Base-by-base conservation (phyloP, 495 filamentous ascomycete species). In the Hypomontagnella monticulosa region DNA sequence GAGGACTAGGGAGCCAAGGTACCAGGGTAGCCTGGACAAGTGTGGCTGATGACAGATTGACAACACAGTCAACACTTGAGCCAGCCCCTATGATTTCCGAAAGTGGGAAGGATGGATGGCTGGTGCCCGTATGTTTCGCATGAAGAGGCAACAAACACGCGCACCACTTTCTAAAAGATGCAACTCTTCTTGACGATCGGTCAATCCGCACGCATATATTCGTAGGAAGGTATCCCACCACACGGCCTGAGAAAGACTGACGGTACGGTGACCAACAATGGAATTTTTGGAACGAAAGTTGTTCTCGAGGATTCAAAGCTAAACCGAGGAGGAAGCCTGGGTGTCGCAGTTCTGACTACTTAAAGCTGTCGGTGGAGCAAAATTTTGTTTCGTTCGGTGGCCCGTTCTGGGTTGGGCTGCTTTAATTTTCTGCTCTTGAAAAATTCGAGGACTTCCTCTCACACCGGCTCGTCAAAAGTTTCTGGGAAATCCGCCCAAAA, bases 41-140 rank as follows among this genome's bases (percentile, higher is more conserved):
- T 69, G 60, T 69, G 66, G 60, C 66, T 69, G 55, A 46, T 68
- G 40, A 37, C 27, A 19, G 47, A 44, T 27, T 10, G 57, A 58
- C 40, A 43, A 15, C 20, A 44, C 18, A n/a, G 19, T 19, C 11
- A 16, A 20, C 20, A 42, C 32, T 47, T n/a, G 27, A 34, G 46
- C 43, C 46, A 46, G 44, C 57, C 43, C 38, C 49, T 69, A 52
- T 46, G 56, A 64, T 64, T 63, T 63, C 55, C 66, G 30, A 50
- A 64, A 34, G 38, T 59, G 59, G 55, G 59, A 63, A 27, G 59
- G 65, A 44, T 69, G 60, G 43, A 64, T 64, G 60, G 60, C 60
- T 60, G 60, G 60, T 57, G 66, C 46, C 51, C 56, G 55, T 69
- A 64, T 69, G 66, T 69, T 60, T 63, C 60, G 66, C 66, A 69